phyloP scores from a whole-genome alignment of 2,329 filamentous ascomycete genomes.

The Parastagonospora nodorum region DNA sequence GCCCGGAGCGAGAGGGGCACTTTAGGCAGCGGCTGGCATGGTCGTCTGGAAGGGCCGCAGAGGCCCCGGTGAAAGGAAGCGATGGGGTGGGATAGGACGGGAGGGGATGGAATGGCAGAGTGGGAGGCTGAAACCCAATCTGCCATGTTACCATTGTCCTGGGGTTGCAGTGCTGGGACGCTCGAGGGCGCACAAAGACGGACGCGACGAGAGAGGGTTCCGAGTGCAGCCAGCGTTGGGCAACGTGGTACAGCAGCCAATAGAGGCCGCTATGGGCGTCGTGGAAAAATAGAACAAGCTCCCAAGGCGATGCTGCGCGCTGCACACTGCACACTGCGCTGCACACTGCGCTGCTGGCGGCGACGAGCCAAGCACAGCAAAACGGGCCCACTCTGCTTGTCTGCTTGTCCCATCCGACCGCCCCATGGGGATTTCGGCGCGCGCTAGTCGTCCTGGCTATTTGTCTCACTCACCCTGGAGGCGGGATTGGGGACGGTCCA shows the following conservation, averaged over 20 bases:
- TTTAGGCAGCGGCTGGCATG: slow-evolving; percentile 17
- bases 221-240: slow-evolving; percentile 20
- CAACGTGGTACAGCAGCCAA: slow-evolving; percentile 32
- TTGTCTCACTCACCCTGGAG: no score
- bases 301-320: background rate
- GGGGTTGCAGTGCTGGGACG: background rate
- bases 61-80: slow-evolving; percentile 11
- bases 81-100: background rate
- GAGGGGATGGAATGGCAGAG: background rate
- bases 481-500: slow-evolving; percentile 1
- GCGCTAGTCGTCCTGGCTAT: slow-evolving; percentile 12
- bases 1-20: slow-evolving; percentile 28
- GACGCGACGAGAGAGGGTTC: slow-evolving; percentile 2
- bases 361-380: slow-evolving; percentile 22
- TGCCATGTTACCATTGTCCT: background rate
- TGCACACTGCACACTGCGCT: no score
- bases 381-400: slow-evolving; percentile 20
- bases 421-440: slow-evolving; percentile 41
- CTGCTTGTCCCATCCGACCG: slow-evolving; percentile 38
- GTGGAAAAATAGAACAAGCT: background rate
- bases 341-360: no score
- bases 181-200: slow-evolving; percentile 1
- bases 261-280: slow-evolving; percentile 12
- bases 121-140: slow-evolving; percentile 26
- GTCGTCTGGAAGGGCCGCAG: slow-evolving; percentile 18